Evolutionary conservation across 129 eudicot genomes (phyloP), one percentile per base, ranked within the genome.

Genomic region (Chrysanthemum seticuspe): DNA sequence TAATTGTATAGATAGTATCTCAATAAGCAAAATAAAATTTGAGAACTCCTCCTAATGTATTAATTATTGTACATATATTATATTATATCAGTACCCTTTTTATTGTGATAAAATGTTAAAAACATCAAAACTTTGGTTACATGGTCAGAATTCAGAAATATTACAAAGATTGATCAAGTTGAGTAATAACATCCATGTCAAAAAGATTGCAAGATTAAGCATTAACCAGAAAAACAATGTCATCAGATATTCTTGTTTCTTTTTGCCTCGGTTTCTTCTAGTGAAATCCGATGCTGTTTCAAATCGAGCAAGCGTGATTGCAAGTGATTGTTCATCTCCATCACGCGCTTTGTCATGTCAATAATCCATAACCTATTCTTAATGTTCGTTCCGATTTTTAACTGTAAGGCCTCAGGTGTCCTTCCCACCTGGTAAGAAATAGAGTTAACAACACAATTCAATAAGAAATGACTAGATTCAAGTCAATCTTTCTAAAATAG

Each of bases 401-500:
- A 49, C 74, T 83, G 84, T 60, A 83, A 57, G 15, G 79, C 84
- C n/a, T 79, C 87, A 25, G 76, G 81, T 47, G 87, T 79, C 45
- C 55, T 36, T 58, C 52, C 76, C 47, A 48, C 45, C 87, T 83
- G 81, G 19, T 2, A 65, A 79, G 4, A 72, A 52, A 13, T 7
- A 8, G 34, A 7, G 23, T 5, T 40, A 47, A 48, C 19, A 56
- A 79, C 68, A 27, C 11, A 40, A 68, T 51, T 52, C 27, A 19
- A 50, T 2, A 6, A 60, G 50, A 51, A 47, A 19, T 47, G 50
- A 58, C 65, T 59, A 66, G 40, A 21, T 59, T 11, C 21, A 5
- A 13, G 68, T 4, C 11, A 19, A 7, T 61, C 13, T 47, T 76
- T 67, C 15, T 13, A 44, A 56, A 13, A 14, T 67, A 56, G n/a